Evolutionary conservation across 2,329 filamentous ascomycete genomes (phyloP).

Genomic region (Clonostachys chloroleuca): DNA sequence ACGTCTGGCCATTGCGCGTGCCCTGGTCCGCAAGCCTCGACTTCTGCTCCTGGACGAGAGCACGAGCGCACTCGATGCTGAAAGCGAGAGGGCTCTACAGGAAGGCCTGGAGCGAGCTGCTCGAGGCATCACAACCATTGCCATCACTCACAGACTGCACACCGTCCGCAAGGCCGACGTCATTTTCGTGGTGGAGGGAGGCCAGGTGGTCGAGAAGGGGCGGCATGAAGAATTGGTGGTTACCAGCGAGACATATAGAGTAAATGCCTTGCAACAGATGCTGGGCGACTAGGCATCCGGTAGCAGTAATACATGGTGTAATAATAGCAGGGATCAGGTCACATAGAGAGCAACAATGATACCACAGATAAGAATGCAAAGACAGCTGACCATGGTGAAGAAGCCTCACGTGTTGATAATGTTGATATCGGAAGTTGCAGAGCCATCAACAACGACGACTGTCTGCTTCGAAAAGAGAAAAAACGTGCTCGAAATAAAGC

Average conservation of each 20-base stretch:
- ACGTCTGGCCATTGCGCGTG: slow-evolving; percentile 72
- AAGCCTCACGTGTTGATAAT: no score
- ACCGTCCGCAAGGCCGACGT: slow-evolving; percentile 52
- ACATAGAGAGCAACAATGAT: no score
- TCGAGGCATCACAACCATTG: slow-evolving; percentile 49
- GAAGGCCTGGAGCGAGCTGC: slow-evolving; percentile 58
- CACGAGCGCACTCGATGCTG: slow-evolving; percentile 71
- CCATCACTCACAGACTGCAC: slow-evolving; percentile 53
- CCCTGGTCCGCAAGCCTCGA: slow-evolving; percentile 66
- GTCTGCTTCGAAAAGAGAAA: no score
- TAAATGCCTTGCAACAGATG: slow-evolving; percentile 48
- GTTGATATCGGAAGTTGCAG: no score
- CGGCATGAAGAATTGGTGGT: slow-evolving; percentile 49
- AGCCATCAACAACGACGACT: no score
- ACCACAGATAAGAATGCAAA: no score
- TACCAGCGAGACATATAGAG: slow-evolving; percentile 45
- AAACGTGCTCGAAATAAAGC: no score
- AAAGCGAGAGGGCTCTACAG: slow-evolving; percentile 62
- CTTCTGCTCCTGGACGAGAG: slow-evolving; percentile 79
- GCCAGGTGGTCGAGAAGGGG: slow-evolving; percentile 45
- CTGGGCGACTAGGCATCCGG: slow-evolving; percentile 12
- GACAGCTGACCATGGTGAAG: no score
- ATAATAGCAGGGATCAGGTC: no score
- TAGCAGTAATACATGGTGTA: no score
- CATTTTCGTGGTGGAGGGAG: slow-evolving; percentile 54